Base-by-base conservation (phyloP, 805 yeast species). In the Kodamaea fukazawae region DNA sequence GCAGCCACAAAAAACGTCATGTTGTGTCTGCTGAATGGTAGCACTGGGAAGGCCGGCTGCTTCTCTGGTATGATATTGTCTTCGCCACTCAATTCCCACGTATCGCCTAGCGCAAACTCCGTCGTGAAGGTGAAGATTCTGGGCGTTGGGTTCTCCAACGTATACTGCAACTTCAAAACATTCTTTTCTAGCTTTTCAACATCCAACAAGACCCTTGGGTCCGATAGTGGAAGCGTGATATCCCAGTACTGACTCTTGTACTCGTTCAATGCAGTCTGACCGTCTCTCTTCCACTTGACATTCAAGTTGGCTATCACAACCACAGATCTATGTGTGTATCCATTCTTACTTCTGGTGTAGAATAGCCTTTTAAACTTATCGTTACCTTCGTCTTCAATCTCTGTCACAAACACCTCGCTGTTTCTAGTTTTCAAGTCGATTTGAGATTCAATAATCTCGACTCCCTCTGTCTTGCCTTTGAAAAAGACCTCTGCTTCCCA, bases 131-230 rank as follows among this genome's bases (percentile, higher is more conserved):
- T 78, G 47, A 87, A 78, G 2, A 82, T 73, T 32, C 83, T 67
- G 2, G 83, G 70, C 0, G 95, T 83, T 10, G 95, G 89, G 52
- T 86, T 86, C 53, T 86, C 95, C 35, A 86, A 53, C 37, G 71
- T 67, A 53, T 76, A 86, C 10, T 54, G 64, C 32, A 78, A 55
- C 31, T 53, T 58, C 11, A 67, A 48, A 2, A 43, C 45, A 2
- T 18, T 20, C 2, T 34, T 44, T 1, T 44, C 48, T 29, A 43
- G 55, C 10, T 29, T 26, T 7, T 44, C 47, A 3, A 67, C 54
- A n/a, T 57, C 61, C 3, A 82, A 65, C 23, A 85, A 57, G 2
- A 81, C 79, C 36, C 93, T 58, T 3, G 93, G 91, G 51, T 85
- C 91, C 41, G 79, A 67, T 35, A 81, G 66, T 2, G 90, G 86